phyloP scores from a whole-genome alignment of 176 grass and related monocot genomes.

The Hordeum marinum region DNA sequence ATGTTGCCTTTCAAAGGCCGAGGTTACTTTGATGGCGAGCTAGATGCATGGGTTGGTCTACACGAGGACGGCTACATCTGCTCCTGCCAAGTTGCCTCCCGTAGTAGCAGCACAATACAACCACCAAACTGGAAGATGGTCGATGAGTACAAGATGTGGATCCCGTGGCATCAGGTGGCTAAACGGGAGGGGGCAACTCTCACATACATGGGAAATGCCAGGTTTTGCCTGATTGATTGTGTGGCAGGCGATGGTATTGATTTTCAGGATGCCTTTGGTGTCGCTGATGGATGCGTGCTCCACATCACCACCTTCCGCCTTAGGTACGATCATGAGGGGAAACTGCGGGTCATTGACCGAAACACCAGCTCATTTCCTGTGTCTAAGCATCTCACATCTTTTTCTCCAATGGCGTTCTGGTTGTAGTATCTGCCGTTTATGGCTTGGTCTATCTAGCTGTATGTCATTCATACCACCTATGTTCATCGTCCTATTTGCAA shows the following conservation, averaged over 20 bases:
- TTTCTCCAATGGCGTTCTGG: not conserved
- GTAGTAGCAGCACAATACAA: not conserved
- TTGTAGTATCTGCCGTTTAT: too few relatives aligned
- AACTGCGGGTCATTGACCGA: not conserved
- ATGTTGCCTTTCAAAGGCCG: not conserved
- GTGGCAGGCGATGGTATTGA: too few relatives aligned
- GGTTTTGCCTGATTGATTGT: too few relatives aligned
- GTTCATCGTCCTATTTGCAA: too few relatives aligned
- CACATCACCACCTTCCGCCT: not conserved
- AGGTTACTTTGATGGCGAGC: too few relatives aligned
- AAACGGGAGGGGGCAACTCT: not conserved
- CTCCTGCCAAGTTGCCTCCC: not conserved
- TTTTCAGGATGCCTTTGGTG: not conserved
- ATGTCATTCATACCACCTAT: too few relatives aligned
- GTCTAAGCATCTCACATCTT: not conserved
- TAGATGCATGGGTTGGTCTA: conserved; percentile 23
- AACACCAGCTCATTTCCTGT: not conserved
- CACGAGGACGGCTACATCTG: not conserved
- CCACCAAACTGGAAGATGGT: not conserved
- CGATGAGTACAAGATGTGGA: not conserved
- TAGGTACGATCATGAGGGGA: not conserved
- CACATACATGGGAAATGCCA: not conserved
- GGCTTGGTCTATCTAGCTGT: too few relatives aligned
- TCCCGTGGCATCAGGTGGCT: not conserved
- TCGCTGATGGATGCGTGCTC: not conserved